Evolutionary conservation across 495 filamentous ascomycete genomes (phyloP).

Genomic region (Aspergillus heteromorphus): DNA sequence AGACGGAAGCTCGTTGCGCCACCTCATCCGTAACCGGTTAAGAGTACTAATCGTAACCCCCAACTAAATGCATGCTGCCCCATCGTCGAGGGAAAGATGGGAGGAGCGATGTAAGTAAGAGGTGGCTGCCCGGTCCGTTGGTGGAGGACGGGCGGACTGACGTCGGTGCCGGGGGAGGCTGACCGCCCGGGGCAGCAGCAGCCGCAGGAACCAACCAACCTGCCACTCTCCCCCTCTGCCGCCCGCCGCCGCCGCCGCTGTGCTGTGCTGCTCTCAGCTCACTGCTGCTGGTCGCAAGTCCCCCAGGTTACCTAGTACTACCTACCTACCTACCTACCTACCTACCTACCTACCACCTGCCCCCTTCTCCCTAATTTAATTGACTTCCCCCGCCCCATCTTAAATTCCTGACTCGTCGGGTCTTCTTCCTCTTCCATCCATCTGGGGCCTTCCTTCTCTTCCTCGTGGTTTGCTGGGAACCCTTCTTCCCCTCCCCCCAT

Average conservation of each 20-base stretch:
- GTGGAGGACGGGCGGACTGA: neutral
- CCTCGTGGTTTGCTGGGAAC: neutral
- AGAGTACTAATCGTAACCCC: no score
- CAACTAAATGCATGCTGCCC: no score
- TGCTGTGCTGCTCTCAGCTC: neutral
- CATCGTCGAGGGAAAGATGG: no score
- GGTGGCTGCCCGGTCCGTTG: neutral
- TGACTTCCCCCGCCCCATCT: neutral
- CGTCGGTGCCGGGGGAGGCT: neutral
- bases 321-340: no score
- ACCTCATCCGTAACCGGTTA: no score
- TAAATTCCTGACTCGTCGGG: neutral
- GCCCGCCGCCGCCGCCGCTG: no score
- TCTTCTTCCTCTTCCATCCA: neutral
- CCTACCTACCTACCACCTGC: neutral
- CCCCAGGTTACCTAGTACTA: no score
- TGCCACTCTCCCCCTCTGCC: slow-evolving; percentile 1
- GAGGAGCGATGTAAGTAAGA: neutral
- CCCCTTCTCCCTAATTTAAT: neutral
- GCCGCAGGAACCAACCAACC: neutral
- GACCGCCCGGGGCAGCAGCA: slow-evolving; percentile 12
- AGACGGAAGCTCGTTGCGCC: no score
- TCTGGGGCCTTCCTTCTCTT: neutral
- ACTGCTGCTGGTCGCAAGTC: neutral
- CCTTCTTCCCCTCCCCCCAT: slow-evolving; percentile 5